Evolutionary conservation across 352 stramenopile genomes (phyloP).

Genomic region (Globisporangium okanoganense): DNA sequence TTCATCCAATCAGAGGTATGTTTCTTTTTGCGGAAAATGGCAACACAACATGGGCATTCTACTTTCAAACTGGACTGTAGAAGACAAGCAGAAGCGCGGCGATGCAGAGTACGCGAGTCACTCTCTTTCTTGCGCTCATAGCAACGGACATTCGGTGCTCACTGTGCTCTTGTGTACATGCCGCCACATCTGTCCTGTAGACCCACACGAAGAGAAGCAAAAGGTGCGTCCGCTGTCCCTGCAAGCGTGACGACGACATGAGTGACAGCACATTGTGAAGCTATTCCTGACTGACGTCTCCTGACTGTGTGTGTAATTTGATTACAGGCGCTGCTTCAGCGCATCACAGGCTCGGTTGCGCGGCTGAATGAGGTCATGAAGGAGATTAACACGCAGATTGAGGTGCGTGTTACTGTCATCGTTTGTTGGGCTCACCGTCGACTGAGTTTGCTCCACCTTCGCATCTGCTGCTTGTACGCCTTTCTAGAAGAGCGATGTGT

Average conservation of each 20-base stretch:
- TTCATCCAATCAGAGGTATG: too few relatives aligned
- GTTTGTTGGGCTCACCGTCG: background rate
- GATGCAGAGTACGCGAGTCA: conserved; percentile 4
- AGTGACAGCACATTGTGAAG: too few relatives aligned
- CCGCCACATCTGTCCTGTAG: conserved; percentile 17
- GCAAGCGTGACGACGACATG: background rate
- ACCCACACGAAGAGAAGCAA: conserved; percentile 86
- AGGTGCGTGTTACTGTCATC: conserved; percentile 31
- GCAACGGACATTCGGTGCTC: background rate
- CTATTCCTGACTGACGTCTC: background rate
- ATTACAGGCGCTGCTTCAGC: conserved; percentile 60
- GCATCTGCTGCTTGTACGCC: too few relatives aligned
- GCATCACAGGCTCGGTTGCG: conserved; percentile 70
- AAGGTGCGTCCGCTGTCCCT: conserved; percentile 30
- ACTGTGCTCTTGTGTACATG: background rate
- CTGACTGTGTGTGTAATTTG: background rate
- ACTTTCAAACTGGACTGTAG: too few relatives aligned
- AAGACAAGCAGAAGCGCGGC: background rate
- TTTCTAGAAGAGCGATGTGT: conserved; percentile 63
- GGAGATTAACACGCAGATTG: conserved; percentile 83
- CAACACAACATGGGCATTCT: too few relatives aligned
- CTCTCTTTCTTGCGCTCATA: background rate
- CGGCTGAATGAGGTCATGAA: conserved; percentile 80
- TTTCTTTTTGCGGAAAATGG: too few relatives aligned
- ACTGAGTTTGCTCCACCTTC: too few relatives aligned